Evolutionary conservation across 2,329 filamentous ascomycete genomes (phyloP), one percentile per base, ranked within the genome.

Genomic region (Onygenales sp.): DNA sequence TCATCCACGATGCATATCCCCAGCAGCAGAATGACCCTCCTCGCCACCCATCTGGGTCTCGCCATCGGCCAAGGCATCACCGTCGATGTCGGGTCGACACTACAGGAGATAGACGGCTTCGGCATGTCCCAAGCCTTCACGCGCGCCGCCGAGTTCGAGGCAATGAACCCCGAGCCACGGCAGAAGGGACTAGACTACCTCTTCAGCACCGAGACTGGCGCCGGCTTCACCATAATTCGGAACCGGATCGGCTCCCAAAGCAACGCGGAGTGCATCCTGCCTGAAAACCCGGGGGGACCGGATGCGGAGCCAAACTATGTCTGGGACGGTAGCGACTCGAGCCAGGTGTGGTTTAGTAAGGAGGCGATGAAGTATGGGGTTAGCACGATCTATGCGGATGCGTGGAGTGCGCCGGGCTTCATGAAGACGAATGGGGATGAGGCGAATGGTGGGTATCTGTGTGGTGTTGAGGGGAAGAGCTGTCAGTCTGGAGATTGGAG

Each of bases 291-390:
- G 1, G 75, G 75, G 2, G 65, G 66, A 2, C 71, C 75, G 1
- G 64, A 57, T 2, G 69, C 65, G 3, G 63, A 63, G 14, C 74
- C 75, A 0, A 61, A 67, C 9, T 79, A 78, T 52, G 60, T 64
- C 9, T 77, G 74, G 68, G 73, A 77, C 55, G 65, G 65, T 7
- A 71, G 76, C 49, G 74, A 79, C 52, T 63, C 65, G 10, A 74
- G 75, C 6, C 79, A 81, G 65, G 63, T 82, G 11, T 80, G 70
- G 64, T 67, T 82, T 40, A 72, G 73, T 6, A 69, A 80, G 62
- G 68, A 77, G 61, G 78, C 77, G 3, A 61, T 66, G 27, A 57
- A 59, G 31, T 72, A 72, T 57, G 71, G 73, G 0, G 68, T 77
- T 6, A 78, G 66, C 32, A 70, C 65, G 1, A 71, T 77, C 55